Percentiles rank a stretch among this genome's conserved stretches.
phyloP scores from a whole-genome alignment of 352 stramenopile genomes.

The Globisporangium orthogonon region DNA sequence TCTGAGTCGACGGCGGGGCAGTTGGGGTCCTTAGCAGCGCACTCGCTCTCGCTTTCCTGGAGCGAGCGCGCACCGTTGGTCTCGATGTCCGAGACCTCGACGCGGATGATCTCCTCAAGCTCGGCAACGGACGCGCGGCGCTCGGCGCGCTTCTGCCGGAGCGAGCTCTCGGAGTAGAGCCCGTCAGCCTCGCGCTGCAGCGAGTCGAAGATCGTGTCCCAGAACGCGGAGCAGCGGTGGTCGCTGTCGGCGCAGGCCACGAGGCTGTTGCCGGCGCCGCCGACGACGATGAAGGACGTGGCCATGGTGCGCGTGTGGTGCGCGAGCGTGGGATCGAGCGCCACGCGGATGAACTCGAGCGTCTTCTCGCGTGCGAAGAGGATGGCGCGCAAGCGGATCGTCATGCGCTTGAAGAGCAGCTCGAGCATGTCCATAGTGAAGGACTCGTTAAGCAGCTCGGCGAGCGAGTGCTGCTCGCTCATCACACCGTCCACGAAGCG shows the following conservation, averaged over 20 bases:
- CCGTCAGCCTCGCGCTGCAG: conserved; percentile 55
- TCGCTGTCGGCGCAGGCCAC: conserved; percentile 35
- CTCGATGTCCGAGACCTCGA: conserved; percentile 70
- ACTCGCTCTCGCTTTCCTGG: conserved; percentile 57
- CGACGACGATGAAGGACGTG: conserved; percentile 74
- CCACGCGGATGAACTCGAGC: conserved; percentile 63
- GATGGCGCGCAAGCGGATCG: conserved; percentile 59
- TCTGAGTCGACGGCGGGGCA: conserved; percentile 21
- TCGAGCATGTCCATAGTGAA: conserved; percentile 84
- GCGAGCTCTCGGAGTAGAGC: conserved; percentile 29
- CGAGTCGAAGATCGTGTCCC: conserved; percentile 62
- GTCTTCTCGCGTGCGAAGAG: conserved; percentile 67
- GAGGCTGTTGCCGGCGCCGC: conserved; percentile 48
- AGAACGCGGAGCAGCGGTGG: conserved; percentile 58
- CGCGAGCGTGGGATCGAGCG: conserved; percentile 43
- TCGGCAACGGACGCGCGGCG: conserved; percentile 47
- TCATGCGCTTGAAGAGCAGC: conserved; percentile 85
- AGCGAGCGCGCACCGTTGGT: conserved; percentile 59
- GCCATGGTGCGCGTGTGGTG: conserved; percentile 64
- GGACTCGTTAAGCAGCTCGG: conserved; percentile 69
- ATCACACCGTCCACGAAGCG: conserved; percentile 81
- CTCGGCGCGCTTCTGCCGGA: conserved; percentile 29
- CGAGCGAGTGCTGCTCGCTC: conserved; percentile 50
- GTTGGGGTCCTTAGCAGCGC: conserved; percentile 14
- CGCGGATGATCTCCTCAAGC: conserved; percentile 70